Percentiles rank a stretch among this genome's conserved stretches.
These are phyloP conservation scores for Jamesozyma rosinii DNA, from an alignment of 805 yeast genomes.

Conservation along the genomic window DNA sequence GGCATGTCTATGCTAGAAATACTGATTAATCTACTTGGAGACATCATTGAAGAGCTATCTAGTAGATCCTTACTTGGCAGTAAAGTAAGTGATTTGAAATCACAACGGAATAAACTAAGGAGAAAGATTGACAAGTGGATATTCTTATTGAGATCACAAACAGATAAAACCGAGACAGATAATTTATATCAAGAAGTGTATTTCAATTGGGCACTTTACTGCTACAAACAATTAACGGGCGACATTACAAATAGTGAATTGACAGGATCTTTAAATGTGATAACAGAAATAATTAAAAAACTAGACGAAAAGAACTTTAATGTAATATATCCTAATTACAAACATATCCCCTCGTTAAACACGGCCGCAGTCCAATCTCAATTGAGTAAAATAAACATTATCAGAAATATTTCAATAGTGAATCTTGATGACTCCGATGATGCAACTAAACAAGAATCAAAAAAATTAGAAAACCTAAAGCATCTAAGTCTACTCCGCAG, in stretches of 20 bases:
- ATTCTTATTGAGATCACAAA: conserved; percentile 15
- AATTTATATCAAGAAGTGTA: conserved; percentile 19
- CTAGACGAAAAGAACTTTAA: conserved; percentile 8
- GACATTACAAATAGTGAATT: conserved; percentile 30
- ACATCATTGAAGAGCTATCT: conserved; percentile 25
- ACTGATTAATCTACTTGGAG: conserved; percentile 36
- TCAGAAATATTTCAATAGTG: conserved; percentile 29
- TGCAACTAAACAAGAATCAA: conserved; percentile 39
- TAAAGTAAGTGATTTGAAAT: conserved; percentile 28
- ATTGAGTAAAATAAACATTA: conserved; percentile 60
- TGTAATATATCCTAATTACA: conserved; percentile 48
- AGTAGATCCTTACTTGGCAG: conserved; percentile 27
- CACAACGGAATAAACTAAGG: conserved; percentile 36
- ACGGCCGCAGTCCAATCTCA: conserved; percentile 45
- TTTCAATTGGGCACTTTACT: conserved; percentile 41
- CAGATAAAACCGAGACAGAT: neutral
- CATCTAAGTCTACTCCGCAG: conserved; percentile 36
- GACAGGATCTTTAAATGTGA: conserved; percentile 16
- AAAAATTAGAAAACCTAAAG: conserved; percentile 18
- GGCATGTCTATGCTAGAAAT: conserved; percentile 38
- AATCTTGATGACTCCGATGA: conserved; percentile 4
- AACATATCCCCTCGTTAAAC: conserved; percentile 49
- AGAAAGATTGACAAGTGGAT: conserved; percentile 45
- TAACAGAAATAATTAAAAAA: conserved; percentile 14
- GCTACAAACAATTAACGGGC: conserved; percentile 36